A percentile compares a stretch with the other conserved stretches of the same genome.
Evolutionary conservation across 148 eudicot species (phyloP).

Genomic region (Tetragonia tetragonoides): DNA sequence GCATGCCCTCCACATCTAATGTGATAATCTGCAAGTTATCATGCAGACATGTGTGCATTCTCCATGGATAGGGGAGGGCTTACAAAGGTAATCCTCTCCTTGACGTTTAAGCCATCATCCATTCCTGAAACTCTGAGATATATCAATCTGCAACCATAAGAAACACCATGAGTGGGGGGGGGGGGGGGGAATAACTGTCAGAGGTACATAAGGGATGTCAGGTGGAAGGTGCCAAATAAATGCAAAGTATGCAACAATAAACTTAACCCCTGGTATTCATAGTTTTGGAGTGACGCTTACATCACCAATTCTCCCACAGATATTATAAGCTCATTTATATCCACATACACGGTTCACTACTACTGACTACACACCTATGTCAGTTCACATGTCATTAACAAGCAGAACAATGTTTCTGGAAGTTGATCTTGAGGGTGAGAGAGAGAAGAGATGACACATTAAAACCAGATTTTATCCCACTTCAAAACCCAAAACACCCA

Average conservation of each 20-base stretch:
- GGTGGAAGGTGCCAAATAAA: slow-evolving; percentile 8
- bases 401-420: background rate
- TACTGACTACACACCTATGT: background rate
- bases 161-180: slow-evolving; percentile 4
- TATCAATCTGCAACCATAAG: slow-evolving; percentile 53
- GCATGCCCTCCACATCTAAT: background rate
- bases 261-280: background rate
- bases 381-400: background rate
- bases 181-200: slow-evolving; percentile 1
- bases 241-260: background rate
- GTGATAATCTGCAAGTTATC: background rate
- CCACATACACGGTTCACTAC: background rate
- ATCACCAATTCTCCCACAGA: background rate
- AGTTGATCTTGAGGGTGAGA: background rate
- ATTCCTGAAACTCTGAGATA: slow-evolving; percentile 88
- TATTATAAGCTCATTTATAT: background rate
- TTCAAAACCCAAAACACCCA: background rate
- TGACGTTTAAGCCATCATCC: slow-evolving; percentile 85
- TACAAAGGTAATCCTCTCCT: slow-evolving; percentile 81
- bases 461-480: background rate
- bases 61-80: slow-evolving; percentile 28
- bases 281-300: background rate
- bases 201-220: background rate
- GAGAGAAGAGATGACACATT: background rate
- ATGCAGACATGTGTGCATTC: background rate